Evolutionary conservation across 2,329 filamentous ascomycete species (phyloP).

Genomic region (Cladosporium sp.): DNA sequence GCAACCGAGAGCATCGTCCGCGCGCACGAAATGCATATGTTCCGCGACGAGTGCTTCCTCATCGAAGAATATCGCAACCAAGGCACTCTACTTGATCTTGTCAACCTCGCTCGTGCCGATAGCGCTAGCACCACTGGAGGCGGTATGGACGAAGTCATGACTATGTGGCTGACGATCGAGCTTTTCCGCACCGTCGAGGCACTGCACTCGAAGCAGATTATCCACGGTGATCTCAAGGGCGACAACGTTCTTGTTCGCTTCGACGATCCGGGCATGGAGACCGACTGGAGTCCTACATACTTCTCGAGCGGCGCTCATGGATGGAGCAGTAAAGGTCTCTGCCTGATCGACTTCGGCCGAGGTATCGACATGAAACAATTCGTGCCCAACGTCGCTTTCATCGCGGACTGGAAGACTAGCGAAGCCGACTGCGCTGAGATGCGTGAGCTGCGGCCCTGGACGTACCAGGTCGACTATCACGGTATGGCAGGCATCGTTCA

Average conservation of each 20-base stretch:
- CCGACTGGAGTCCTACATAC: slow-evolving; percentile 61
- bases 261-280: slow-evolving; percentile 44
- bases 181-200: slow-evolving; percentile 85
- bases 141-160: slow-evolving; percentile 82
- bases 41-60: slow-evolving; percentile 83
- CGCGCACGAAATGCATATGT: slow-evolving; percentile 88
- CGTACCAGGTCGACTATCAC: slow-evolving; percentile 95
- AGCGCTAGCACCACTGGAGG: slow-evolving; percentile 51
- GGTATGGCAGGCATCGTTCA: slow-evolving; percentile 86
- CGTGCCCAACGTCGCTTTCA: slow-evolving; percentile 70
- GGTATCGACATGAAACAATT: slow-evolving; percentile 92
- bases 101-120: slow-evolving; percentile 72
- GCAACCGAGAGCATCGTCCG: slow-evolving; percentile 73
- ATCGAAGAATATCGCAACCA: slow-evolving; percentile 83
- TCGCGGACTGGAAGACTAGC: slow-evolving; percentile 90
- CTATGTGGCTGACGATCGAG: slow-evolving; percentile 94
- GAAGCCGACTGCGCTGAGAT: slow-evolving; percentile 92
- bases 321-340: slow-evolving; percentile 76
- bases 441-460: slow-evolving; percentile 90
- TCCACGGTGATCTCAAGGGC: slow-evolving; percentile 92
- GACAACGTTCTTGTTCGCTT: slow-evolving; percentile 93
- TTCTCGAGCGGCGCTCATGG: slow-evolving; percentile 68
- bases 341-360: slow-evolving; percentile 90
- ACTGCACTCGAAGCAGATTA: slow-evolving; percentile 70
- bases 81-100: slow-evolving; percentile 88